Evolutionary conservation across 805 yeast genomes (phyloP), one percentile per base, ranked within the genome.

Genomic region (Metschnikowia hibisci): DNA sequence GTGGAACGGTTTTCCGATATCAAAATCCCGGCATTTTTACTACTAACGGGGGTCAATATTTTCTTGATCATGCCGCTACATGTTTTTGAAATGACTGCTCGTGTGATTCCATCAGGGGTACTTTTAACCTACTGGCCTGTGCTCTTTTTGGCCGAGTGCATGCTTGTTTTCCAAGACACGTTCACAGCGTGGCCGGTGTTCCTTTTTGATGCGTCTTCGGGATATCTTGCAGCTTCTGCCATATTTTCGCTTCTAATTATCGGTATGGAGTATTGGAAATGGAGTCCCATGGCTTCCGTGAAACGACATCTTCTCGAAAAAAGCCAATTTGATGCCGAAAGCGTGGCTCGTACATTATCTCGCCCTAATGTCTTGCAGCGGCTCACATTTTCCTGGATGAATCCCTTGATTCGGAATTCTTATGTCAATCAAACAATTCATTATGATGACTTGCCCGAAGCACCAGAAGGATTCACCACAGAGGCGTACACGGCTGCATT

Each of bases 371-470:
- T 69, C n/a, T 53, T 71, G 32, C 69, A 71, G 11, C 56, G 61
- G 32, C 50, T 72, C 25, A 66, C 78, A 0, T 76, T 68, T 45
- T 66, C 67, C 15, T 74, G 78, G 77, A 69, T 76, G 75, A 74
- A 73, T 48, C 60, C 63, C 4, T 51, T 76, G 42, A 70, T 76
- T 22, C 46, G 53, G 12, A 67, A 67, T 42, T 66, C 75, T 0
- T 70, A 66, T 40, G 49, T 54, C 12, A 63, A 64, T 27, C 69
- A 67, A 35, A 64, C 68, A 27, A 55, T 76, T 4, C 35, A 26
- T 15, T 35, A 44, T 29, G 43, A 33, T n/a, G 67, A 64, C 41
- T 52, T 65, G 30, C 70, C 70, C 3, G 53, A 57, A 30, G 47
- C 60, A 9, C 66, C 67, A 1, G 43, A 46, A 4, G 52, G 58